These are phyloP conservation scores for Aureobasidium sp. DNA, from an alignment of 2,329 filamentous ascomycete species.

Conservation along the genomic window DNA sequence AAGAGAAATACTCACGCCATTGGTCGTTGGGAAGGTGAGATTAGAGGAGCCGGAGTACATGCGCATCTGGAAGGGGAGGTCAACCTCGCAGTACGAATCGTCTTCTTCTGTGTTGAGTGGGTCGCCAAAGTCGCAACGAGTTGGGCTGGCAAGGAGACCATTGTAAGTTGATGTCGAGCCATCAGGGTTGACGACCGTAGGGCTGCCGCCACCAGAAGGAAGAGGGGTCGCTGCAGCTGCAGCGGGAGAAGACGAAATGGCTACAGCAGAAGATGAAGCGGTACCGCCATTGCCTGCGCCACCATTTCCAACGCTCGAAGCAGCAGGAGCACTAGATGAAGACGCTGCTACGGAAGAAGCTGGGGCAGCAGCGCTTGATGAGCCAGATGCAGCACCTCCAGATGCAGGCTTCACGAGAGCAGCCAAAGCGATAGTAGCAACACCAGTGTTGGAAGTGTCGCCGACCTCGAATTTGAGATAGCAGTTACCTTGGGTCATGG, in stretches of 20 bases:
- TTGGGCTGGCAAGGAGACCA: conserved; percentile 24
- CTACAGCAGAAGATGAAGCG: background rate
- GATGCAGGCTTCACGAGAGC: background rate
- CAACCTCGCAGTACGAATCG: conserved; percentile 29
- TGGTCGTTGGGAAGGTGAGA: conserved; percentile 25
- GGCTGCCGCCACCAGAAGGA: conserved; percentile 12
- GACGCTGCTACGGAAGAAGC: background rate
- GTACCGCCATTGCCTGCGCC: background rate
- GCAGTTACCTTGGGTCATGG: conserved; percentile 13
- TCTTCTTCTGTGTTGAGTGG: conserved; percentile 25
- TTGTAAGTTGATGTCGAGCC: conserved; percentile 6
- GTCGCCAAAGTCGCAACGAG: conserved; percentile 28
- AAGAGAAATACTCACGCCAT: conserved; percentile 22
- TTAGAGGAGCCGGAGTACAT: conserved; percentile 22
- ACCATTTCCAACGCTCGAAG: background rate
- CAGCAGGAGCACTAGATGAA: conserved; percentile 14
- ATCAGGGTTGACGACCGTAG: conserved; percentile 14
- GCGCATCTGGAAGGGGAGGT: conserved; percentile 26
- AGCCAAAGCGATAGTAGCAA: background rate
- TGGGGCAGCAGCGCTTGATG: background rate
- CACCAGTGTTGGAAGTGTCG: background rate
- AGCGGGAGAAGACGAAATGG: background rate
- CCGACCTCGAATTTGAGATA: conserved; percentile 6
- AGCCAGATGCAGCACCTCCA: background rate
- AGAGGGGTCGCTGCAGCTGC: conserved; percentile 14